Conservation (phyloP, 2,329 filamentous ascomycete species). For the Alternaria arborescens region DNA sequence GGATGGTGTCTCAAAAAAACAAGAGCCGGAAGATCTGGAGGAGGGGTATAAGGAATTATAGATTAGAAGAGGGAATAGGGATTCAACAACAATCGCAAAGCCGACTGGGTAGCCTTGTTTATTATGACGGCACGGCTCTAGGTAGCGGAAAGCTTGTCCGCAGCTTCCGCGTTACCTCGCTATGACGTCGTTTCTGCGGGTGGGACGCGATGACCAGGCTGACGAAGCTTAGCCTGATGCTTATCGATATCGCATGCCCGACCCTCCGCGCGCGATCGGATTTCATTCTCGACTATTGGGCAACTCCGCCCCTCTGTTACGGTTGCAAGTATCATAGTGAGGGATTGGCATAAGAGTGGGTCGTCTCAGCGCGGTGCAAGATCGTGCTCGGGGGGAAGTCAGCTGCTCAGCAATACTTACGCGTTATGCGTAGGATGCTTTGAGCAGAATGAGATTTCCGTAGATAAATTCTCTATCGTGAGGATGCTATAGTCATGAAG, state of each 20-base stretch:
- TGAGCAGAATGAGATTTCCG: neutral
- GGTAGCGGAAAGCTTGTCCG: slow-evolving; percentile 11
- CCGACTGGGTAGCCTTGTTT: slow-evolving; percentile 3
- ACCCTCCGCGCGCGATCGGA: neutral
- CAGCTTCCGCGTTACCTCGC: slow-evolving; percentile 21
- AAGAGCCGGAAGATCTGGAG: neutral
- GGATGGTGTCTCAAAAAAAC: neutral
- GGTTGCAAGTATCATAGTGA: no score
- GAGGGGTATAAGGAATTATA: neutral
- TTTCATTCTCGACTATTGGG: neutral
- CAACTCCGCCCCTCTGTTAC: neutral
- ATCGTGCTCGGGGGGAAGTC: neutral
- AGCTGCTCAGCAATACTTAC: neutral
- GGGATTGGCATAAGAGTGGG: neutral
- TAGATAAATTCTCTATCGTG: neutral
- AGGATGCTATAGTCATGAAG: slow-evolving; percentile 1
- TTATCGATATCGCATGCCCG: slow-evolving; percentile 16
- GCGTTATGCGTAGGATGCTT: neutral
- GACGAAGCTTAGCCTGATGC: slow-evolving; percentile 26
- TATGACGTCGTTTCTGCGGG: slow-evolving; percentile 31
- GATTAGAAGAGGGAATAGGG: neutral
- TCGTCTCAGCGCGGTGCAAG: neutral
- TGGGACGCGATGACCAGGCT: slow-evolving; percentile 18
- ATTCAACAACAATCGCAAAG: neutral
- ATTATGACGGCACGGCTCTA: slow-evolving; percentile 8